phyloP scores from a whole-genome alignment of 2,329 filamentous ascomycete species.

The Aureobasidium leucospermi region DNA sequence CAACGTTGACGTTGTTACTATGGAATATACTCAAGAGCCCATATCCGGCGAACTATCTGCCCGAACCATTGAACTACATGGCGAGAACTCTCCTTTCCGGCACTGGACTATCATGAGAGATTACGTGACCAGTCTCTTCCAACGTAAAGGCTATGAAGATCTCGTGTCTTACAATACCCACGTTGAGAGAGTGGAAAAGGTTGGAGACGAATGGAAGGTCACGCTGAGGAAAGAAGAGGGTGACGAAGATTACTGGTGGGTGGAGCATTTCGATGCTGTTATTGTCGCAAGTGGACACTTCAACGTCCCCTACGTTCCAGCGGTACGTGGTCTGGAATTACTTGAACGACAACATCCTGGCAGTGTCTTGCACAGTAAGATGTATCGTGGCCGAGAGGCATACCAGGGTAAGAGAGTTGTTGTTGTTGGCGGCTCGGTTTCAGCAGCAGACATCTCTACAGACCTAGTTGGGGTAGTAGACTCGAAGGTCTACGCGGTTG shows the following conservation, averaged over 20 bases:
- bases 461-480: slow-evolving; percentile 43
- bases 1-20: slow-evolving; percentile 52
- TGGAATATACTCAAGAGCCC: slow-evolving; percentile 53
- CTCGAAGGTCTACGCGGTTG: slow-evolving; percentile 46
- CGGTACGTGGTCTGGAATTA: slow-evolving; percentile 42
- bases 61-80: slow-evolving; percentile 43
- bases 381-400: slow-evolving; percentile 41
- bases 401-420: slow-evolving; percentile 48
- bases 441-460: slow-evolving; percentile 54
- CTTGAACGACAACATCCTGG: slow-evolving; percentile 42
- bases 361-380: slow-evolving; percentile 49
- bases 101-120: slow-evolving; percentile 51
- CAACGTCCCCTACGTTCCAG: slow-evolving; percentile 50
- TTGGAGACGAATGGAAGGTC: slow-evolving; percentile 19
- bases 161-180: slow-evolving; percentile 51
- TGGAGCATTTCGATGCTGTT: slow-evolving; percentile 54
- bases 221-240: slow-evolving; percentile 35
- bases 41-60: slow-evolving; percentile 41
- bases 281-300: slow-evolving; percentile 56
- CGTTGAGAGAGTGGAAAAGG: slow-evolving; percentile 52
- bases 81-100: slow-evolving; percentile 53
- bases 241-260: slow-evolving; percentile 35
- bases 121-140: slow-evolving; percentile 48
- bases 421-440: slow-evolving; percentile 58
- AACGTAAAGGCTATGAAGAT: slow-evolving; percentile 47